These are phyloP conservation scores for Sphagnum contortum DNA, from an alignment of 225 moss, liverwort and hornwort species.

Conservation along the genomic window DNA sequence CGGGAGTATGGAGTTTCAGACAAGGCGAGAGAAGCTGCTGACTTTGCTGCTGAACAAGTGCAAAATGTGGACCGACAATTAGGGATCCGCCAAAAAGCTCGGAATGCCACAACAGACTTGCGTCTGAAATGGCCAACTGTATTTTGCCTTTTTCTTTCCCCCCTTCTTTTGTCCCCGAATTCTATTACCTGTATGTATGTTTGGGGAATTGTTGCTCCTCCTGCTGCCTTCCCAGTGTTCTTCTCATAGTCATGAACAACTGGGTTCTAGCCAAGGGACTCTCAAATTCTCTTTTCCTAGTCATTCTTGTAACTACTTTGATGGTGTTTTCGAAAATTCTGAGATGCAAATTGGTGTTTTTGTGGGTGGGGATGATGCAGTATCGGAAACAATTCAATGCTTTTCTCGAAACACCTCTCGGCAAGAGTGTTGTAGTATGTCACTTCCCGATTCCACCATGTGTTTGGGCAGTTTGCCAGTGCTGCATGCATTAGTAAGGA, in stretches of 20 bases:
- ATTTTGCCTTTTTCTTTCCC: constrained; percentile 4
- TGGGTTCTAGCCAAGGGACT: not conserved
- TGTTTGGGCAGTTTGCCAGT: not conserved
- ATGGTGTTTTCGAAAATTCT: not conserved
- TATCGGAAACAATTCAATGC: constrained; percentile 69
- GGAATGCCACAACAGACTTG: constrained; percentile 75
- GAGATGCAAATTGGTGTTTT: not conserved
- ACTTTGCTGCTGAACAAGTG: constrained; percentile 74
- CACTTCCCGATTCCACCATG: not conserved
- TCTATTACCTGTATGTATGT: no score
- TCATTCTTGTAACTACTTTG: not conserved
- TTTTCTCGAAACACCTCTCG: constrained; percentile 86
- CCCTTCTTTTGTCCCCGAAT: not conserved
- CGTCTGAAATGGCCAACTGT: constrained; percentile 79
- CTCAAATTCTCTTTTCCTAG: not conserved
- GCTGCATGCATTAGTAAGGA: not conserved
- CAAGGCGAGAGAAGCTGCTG: constrained; percentile 62
- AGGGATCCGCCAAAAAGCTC: constrained; percentile 70
- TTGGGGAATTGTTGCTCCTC: not conserved
- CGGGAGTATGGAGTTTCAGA: constrained; percentile 70
- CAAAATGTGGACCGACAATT: constrained; percentile 86
- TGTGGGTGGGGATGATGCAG: constrained; percentile 30
- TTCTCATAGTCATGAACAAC: no score
- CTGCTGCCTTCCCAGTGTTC: not conserved
- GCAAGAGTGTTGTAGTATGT: constrained; percentile 76